Evolutionary conservation across 495 filamentous ascomycete genomes (phyloP).

Genomic region (Aspergillus taichungensis): DNA sequence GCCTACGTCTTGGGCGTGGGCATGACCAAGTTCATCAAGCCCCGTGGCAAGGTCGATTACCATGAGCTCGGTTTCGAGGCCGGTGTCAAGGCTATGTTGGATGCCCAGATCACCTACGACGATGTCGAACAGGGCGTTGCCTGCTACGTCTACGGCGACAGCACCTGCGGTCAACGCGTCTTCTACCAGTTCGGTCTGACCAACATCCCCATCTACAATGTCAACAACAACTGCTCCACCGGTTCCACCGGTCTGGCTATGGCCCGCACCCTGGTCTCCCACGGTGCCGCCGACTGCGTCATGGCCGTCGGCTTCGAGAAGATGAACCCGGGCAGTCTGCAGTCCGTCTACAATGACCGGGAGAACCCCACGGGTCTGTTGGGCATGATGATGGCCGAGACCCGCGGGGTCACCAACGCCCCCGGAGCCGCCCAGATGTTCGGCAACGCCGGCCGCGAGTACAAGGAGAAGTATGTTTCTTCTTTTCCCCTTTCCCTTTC

Average conservation of each 20-base stretch:
- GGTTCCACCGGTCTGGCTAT: constrained; percentile 82
- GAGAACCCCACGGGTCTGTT: constrained; percentile 65
- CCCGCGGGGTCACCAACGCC: constrained; percentile 67
- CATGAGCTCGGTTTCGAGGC: constrained; percentile 85
- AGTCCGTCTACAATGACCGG: constrained; percentile 71
- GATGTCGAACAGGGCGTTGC: constrained; percentile 94
- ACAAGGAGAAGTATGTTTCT: constrained; percentile 75
- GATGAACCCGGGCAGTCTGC: constrained; percentile 86
- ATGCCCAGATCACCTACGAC: constrained; percentile 93
- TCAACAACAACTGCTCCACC: constrained; percentile 98
- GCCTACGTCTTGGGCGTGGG: constrained; percentile 93
- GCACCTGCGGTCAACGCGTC: constrained; percentile 88
- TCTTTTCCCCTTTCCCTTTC: background rate
- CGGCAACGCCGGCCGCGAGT: constrained; percentile 88
- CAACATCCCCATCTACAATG: constrained; percentile 89
- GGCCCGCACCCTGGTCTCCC: constrained; percentile 69
- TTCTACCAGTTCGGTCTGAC: constrained; percentile 99
- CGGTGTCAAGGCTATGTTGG: constrained; percentile 89
- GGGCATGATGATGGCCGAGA: constrained; percentile 70
- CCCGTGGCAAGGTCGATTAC: constrained; percentile 66
- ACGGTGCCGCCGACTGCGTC: constrained; percentile 75
- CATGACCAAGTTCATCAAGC: constrained; percentile 99
- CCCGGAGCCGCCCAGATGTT: constrained; percentile 90
- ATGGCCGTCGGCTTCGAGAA: constrained; percentile 95
- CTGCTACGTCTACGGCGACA: constrained; percentile 96